Evolutionary conservation across 345 rosid species (phyloP), one percentile per base, ranked within the genome.

Genomic region (Passiflora organensis): DNA sequence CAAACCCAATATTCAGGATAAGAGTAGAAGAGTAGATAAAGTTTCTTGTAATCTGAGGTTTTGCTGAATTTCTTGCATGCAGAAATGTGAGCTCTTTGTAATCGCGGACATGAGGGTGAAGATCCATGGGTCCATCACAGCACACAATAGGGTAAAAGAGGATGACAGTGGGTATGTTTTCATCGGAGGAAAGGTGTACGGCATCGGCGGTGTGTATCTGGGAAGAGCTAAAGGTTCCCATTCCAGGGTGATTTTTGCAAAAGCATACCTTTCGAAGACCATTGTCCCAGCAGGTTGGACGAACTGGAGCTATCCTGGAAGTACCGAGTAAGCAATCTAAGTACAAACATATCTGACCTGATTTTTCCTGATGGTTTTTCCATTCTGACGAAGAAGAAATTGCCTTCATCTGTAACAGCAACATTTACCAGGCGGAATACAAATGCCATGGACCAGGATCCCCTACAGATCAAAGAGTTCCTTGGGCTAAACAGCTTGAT

Each of bases 41-140:
- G n/a, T n/a, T n/a, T n/a, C n/a, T n/a, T n/a, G n/a, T n/a, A n/a
- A n/a, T n/a, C n/a, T n/a, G n/a, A n/a, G n/a, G n/a, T n/a, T n/a
- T n/a, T n/a, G n/a, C n/a, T n/a, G n/a, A n/a, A n/a, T n/a, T n/a
- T n/a, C n/a, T n/a, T n/a, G n/a, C n/a, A 36, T 63, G 76, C 75
- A 86, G 96, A 74, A 53, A 25, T 88, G 96, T 47, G 95, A 88
- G 69, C 72, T 86, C 8, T 91, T 88, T 53, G 95, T 88, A 64
- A 58, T 86, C 17, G 78, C 71, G 17, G 95, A 91, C 72, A 69
- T 74, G 80, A 81, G 96, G 70, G 63, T 88, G 63, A 64, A 64
- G 42, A 84, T 91, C 25, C 81, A 60, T 16, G 93, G 93, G 6
- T 86, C 96, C 19, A 84, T 91, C 59, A 88, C 90, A 32, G 95